Evolutionary conservation across 805 yeast species (phyloP).

Genomic region (Nakazawaea molendinolei): DNA sequence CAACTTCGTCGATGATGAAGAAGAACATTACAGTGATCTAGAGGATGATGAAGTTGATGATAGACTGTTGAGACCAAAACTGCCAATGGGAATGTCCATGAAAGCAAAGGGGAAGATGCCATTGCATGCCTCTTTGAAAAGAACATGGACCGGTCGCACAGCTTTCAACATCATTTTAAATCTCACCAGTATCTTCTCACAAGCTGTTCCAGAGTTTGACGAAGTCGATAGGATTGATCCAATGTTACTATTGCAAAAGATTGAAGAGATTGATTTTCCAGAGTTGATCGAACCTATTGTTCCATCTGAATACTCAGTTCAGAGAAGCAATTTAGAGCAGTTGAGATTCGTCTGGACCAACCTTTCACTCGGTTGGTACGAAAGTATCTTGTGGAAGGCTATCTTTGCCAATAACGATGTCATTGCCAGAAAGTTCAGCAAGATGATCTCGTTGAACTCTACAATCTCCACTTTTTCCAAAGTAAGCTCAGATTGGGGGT

Average conservation of each 20-base stretch:
- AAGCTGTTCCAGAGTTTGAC: slow-evolving; percentile 27
- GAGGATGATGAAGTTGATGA: slow-evolving; percentile 32
- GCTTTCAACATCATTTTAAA: slow-evolving; percentile 36
- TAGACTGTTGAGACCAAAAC: slow-evolving; percentile 38
- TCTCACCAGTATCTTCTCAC: slow-evolving; percentile 22
- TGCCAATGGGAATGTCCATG: slow-evolving; percentile 55
- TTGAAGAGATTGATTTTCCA: slow-evolving; percentile 31
- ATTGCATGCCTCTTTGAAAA: slow-evolving; percentile 38
- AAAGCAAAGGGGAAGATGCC: slow-evolving; percentile 50
- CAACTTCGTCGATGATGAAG: neutral
- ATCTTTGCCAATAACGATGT: slow-evolving; percentile 38
- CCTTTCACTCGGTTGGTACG: slow-evolving; percentile 70
- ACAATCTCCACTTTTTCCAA: slow-evolving; percentile 25
- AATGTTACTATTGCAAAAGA: slow-evolving; percentile 29
- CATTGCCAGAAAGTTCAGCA: slow-evolving; percentile 52
- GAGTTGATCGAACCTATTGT: slow-evolving; percentile 15
- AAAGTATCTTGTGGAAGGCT: slow-evolving; percentile 54
- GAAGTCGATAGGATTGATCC: slow-evolving; percentile 19
- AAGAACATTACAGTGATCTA: slow-evolving; percentile 13
- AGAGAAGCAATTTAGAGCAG: slow-evolving; percentile 33
- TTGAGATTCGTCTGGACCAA: slow-evolving; percentile 58
- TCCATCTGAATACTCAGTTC: slow-evolving; percentile 35
- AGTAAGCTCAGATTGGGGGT: slow-evolving; percentile 29
- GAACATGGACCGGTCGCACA: slow-evolving; percentile 53
- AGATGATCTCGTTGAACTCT: slow-evolving; percentile 40